phyloP scores from a whole-genome alignment of 306 rosid species.

The Prunus dulcis region DNA sequence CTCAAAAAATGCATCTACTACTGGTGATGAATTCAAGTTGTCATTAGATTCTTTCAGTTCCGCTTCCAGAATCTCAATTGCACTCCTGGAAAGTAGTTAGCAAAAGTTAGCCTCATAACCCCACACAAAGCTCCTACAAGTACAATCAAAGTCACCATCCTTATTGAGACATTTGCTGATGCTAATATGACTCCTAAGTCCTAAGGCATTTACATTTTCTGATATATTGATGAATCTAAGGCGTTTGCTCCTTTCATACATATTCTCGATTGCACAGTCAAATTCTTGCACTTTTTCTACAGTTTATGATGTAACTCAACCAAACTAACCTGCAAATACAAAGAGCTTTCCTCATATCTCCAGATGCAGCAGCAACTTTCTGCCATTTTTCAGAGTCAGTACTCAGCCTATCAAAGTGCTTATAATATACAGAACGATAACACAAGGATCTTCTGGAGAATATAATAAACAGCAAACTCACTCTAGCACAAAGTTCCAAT shows the following conservation, averaged over 20 bases:
- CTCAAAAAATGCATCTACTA: conserved; percentile 34
- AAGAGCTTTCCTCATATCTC: conserved; percentile 96
- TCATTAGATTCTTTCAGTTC: conserved; percentile 54
- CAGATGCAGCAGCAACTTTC: conserved; percentile 95
- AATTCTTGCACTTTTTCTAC: neutral
- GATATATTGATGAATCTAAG: neutral
- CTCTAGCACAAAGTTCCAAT: conserved; percentile 94
- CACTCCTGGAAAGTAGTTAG: conserved; percentile 52
- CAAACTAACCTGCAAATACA: conserved; percentile 70
- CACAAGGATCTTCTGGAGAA: neutral
- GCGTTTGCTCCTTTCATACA: neutral
- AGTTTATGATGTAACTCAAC: neutral
- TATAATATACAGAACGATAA: neutral
- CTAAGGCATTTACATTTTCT: neutral
- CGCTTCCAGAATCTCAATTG: conserved; percentile 73
- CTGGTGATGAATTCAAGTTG: conserved; percentile 28
- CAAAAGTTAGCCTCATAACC: neutral
- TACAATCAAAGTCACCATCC: neutral
- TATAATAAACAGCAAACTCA: conserved; percentile 35
- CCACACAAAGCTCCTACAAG: neutral
- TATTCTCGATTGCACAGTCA: neutral
- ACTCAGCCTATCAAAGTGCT: neutral
- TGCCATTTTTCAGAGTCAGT: conserved; percentile 30
- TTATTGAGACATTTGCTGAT: neutral
- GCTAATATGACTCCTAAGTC: neutral